A percentile compares a stretch with the other conserved stretches of the same genome.
Evolutionary conservation across 192 early-diverging fungal genomes (phyloP).

Genomic region (Backusella mclennaniae): DNA sequence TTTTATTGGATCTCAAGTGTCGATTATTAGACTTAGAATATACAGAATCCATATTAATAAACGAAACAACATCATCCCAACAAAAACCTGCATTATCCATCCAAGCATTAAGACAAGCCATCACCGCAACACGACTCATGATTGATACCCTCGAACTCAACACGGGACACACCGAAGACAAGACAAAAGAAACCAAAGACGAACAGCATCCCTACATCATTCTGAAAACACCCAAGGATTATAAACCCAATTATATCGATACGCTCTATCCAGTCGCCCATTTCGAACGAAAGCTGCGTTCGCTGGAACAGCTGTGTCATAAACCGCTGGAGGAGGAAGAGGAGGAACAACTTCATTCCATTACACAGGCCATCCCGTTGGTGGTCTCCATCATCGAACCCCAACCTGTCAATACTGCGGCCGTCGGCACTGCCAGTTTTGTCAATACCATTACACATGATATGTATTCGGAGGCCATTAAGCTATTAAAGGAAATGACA

Average conservation of each 20-base stretch:
- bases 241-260: constrained; percentile 29
- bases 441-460: constrained; percentile 16
- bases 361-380: constrained; percentile 16
- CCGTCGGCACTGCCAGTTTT: not conserved
- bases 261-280: constrained; percentile 29
- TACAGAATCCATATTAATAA: constrained; percentile 26
- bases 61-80: not conserved
- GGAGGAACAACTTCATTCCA: not conserved
- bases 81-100: constrained; percentile 19
- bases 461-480: constrained; percentile 34
- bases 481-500: constrained; percentile 16
- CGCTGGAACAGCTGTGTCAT: constrained; percentile 32
- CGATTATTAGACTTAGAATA: constrained; percentile 47
- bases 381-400: constrained; percentile 23
- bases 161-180: not conserved
- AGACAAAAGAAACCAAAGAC: not conserved
- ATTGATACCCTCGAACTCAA: constrained; percentile 29
- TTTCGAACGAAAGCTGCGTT: constrained; percentile 31
- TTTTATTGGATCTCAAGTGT: constrained; percentile 45
- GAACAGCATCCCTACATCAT: not conserved
- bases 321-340: constrained; percentile 13
- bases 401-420: not conserved
- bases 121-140: constrained; percentile 19
- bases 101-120: constrained; percentile 28
- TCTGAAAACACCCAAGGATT: constrained; percentile 12